A percentile compares a stretch with the other conserved stretches of the same genome.
Evolutionary conservation across 2,329 filamentous ascomycete genomes (phyloP).

Genomic region (Xylaria sp.): DNA sequence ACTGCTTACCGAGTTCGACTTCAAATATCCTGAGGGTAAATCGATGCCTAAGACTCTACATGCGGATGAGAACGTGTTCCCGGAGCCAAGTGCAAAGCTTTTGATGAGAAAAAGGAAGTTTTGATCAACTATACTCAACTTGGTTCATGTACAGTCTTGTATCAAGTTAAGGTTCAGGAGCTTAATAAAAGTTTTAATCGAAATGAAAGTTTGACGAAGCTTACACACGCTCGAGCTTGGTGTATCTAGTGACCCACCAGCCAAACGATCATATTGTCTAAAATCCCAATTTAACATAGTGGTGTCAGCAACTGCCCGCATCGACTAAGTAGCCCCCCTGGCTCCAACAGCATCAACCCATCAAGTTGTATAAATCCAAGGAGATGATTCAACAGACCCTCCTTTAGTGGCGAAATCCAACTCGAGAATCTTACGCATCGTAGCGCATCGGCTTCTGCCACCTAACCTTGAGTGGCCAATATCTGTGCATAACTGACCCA

Average conservation of each 20-base stretch:
- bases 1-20: conserved; percentile 20
- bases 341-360: too few relatives aligned
- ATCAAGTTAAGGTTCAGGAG: background rate
- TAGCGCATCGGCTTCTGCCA: background rate
- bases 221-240: background rate
- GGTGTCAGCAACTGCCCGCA: background rate
- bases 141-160: background rate
- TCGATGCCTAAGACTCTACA: conserved; percentile 17
- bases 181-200: background rate
- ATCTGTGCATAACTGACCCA: background rate
- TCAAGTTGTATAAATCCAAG: too few relatives aligned
- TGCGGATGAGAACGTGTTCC: conserved; percentile 32
- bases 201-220: background rate
- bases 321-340: too few relatives aligned
- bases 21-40: conserved; percentile 20
- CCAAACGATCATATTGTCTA: too few relatives aligned
- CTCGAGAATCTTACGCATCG: background rate
- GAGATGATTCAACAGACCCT: too few relatives aligned
- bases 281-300: too few relatives aligned
- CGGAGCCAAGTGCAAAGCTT: conserved; percentile 20
- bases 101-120: conserved; percentile 26
- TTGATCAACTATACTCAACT: background rate
- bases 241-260: too few relatives aligned
- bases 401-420: background rate
- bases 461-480: background rate